Conservation (phyloP, 345 rosid genomes). For the Corchorus olitorius region DNA sequence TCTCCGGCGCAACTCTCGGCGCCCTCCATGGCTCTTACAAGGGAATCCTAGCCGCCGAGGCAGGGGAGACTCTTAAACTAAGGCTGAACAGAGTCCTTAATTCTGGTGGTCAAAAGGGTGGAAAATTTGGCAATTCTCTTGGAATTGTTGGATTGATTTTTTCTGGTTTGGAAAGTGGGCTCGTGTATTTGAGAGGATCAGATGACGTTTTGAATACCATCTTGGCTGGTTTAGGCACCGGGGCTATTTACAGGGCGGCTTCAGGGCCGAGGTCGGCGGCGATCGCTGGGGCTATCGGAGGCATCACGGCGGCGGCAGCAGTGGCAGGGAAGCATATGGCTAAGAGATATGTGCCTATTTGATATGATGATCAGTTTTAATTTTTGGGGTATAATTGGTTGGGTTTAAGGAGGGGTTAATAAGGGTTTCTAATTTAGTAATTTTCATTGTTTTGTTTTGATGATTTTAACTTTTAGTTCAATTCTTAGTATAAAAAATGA, state of each 20-base stretch:
- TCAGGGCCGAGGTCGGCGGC: neutral
- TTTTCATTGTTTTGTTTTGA: too few relatives aligned
- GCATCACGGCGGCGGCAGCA: neutral
- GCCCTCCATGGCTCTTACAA: neutral
- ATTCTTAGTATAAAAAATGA: too few relatives aligned
- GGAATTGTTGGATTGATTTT: conserved; percentile 1
- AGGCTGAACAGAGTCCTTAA: too few relatives aligned
- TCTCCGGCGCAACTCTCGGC: neutral
- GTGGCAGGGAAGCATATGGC: neutral
- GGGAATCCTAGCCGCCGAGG: neutral
- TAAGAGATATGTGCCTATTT: conserved; percentile 5
- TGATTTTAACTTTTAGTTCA: too few relatives aligned
- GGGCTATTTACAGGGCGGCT: conserved; percentile 1
- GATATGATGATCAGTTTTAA: too few relatives aligned
- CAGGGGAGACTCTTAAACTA: too few relatives aligned
- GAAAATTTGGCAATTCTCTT: neutral
- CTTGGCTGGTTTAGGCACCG: conserved; percentile 4
- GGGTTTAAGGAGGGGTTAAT: too few relatives aligned
- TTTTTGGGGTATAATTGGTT: too few relatives aligned
- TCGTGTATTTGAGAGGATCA: neutral
- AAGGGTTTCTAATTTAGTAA: too few relatives aligned
- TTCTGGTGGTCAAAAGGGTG: neutral
- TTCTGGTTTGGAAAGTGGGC: conserved; percentile 2
- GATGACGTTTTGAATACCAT: neutral
- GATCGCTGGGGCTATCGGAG: conserved; percentile 9